Conservation (phyloP, 768 basidiomycete species). For the Rhodosporidiobolus sp. region DNA sequence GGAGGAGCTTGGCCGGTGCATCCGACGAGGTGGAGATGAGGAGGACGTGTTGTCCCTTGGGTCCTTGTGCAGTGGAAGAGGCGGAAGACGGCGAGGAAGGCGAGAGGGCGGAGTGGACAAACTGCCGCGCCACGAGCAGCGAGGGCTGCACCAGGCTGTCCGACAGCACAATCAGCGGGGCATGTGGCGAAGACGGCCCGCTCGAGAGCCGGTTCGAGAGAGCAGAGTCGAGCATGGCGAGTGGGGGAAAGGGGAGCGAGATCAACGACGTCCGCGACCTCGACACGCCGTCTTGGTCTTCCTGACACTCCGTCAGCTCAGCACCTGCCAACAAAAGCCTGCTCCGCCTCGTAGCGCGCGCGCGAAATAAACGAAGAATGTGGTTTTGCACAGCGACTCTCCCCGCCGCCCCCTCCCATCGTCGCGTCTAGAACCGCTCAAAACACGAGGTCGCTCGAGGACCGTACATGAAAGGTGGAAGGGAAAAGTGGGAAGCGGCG, state of each 20-base stretch:
- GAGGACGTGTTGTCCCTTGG: background rate
- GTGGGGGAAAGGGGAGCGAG: background rate
- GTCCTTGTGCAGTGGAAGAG: background rate
- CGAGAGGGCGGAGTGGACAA: constrained; percentile 17
- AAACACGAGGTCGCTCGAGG: too few species aligned
- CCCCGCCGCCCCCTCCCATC: too few species aligned
- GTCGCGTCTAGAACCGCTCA: too few species aligned
- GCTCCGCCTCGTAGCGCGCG: too few species aligned
- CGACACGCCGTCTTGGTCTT: background rate
- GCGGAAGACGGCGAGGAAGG: background rate
- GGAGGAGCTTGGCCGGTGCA: background rate
- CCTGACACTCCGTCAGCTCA: background rate
- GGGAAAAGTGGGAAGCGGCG: background rate
- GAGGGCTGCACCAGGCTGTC: constrained; percentile 39
- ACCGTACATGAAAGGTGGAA: too few species aligned
- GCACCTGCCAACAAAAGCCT: background rate
- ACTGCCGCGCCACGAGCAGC: constrained; percentile 16
- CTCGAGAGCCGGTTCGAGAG: background rate
- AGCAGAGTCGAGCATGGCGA: background rate
- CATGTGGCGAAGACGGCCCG: background rate
- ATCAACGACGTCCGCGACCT: background rate
- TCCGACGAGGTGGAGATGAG: background rate
- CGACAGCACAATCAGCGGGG: constrained; percentile 27
- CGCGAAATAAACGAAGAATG: background rate
- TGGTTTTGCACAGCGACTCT: background rate